Percentiles rank a stretch among this genome's conserved stretches.
Conservation (phyloP, 148 eudicot species). For the Diospyros lotus region DNA sequence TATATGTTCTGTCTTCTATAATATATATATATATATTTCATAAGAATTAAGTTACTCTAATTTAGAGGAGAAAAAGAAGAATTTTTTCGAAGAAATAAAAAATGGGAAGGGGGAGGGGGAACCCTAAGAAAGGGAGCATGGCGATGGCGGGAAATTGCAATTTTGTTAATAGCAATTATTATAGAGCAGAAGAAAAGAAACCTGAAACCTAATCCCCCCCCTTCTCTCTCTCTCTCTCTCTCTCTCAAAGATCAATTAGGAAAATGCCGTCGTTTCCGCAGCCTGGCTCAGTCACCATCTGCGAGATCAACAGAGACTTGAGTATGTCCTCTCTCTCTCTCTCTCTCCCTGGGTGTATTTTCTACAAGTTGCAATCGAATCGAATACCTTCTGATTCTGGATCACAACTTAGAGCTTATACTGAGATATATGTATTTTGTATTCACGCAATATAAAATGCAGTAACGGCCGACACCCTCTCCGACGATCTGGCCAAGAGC, state of each 20-base stretch:
- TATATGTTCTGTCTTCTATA: too few species aligned
- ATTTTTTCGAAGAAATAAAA: too few species aligned
- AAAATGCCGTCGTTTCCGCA: constrained; percentile 81
- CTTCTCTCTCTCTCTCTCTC: constrained; percentile 5
- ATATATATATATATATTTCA: too few species aligned
- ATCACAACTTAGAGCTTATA: too few species aligned
- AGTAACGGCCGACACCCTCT: constrained; percentile 73
- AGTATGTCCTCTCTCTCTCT: constrained; percentile 29
- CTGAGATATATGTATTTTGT: not conserved
- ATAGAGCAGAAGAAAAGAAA: not conserved
- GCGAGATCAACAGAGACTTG: constrained; percentile 87
- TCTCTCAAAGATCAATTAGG: not conserved
- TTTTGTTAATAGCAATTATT: too few species aligned
- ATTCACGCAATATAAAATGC: constrained; percentile 10
- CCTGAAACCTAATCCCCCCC: constrained; percentile 3
- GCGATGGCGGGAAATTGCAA: too few species aligned
- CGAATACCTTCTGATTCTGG: not conserved
- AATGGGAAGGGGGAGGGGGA: too few species aligned
- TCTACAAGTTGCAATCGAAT: not conserved
- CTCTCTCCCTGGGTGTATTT: constrained; percentile 3
- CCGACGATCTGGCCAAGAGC: constrained; percentile 71
- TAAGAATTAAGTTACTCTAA: too few species aligned
- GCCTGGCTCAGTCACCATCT: constrained; percentile 76
- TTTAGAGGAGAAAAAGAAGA: too few species aligned
- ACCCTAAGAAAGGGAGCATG: too few species aligned